Percentiles rank a stretch among this genome's conserved stretches.
phyloP scores from a whole-genome alignment of 495 filamentous ascomycete species.

The Xylaria cubensis region DNA sequence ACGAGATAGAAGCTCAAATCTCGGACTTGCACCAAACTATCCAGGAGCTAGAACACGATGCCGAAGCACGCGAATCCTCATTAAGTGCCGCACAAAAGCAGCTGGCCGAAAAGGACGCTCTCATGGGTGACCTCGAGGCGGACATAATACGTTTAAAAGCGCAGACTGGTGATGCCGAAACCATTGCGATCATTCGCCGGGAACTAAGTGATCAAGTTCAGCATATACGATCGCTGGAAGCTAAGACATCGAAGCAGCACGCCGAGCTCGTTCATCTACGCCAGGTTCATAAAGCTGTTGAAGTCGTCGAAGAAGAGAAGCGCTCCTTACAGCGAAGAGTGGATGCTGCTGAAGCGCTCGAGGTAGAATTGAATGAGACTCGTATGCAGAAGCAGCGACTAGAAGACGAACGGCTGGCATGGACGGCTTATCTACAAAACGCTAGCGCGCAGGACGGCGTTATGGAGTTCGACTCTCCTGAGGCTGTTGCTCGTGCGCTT shows the following conservation, averaged over 20 bases:
- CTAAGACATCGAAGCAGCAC: constrained; percentile 78
- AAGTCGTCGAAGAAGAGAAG: constrained; percentile 97
- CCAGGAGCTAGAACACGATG: constrained; percentile 74
- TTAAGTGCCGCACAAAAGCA: constrained; percentile 71
- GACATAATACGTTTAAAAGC: constrained; percentile 83
- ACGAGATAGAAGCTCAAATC: constrained; percentile 74
- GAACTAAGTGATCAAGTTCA: constrained; percentile 86
- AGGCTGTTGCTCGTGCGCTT: constrained; percentile 83
- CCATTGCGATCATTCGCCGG: constrained; percentile 78
- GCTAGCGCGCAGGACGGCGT: constrained; percentile 60
- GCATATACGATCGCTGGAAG: constrained; percentile 85
- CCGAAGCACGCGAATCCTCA: constrained; percentile 65
- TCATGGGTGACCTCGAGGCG: constrained; percentile 75
- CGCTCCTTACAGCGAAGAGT: constrained; percentile 78
- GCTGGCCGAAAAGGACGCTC: constrained; percentile 69
- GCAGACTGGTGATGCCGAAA: constrained; percentile 84
- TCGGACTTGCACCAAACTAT: constrained; percentile 69
- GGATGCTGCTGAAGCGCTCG: constrained; percentile 73
- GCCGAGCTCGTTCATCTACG: constrained; percentile 80
- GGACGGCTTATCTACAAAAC: constrained; percentile 84
- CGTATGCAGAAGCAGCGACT: constrained; percentile 83
- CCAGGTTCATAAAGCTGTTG: constrained; percentile 79
- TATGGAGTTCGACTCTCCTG: constrained; percentile 83
- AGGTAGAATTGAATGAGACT: constrained; percentile 76
- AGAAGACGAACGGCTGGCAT: constrained; percentile 85